Conservation (phyloP, 1,139 yeast genomes). For the Candida buenavistaensis region DNA sequence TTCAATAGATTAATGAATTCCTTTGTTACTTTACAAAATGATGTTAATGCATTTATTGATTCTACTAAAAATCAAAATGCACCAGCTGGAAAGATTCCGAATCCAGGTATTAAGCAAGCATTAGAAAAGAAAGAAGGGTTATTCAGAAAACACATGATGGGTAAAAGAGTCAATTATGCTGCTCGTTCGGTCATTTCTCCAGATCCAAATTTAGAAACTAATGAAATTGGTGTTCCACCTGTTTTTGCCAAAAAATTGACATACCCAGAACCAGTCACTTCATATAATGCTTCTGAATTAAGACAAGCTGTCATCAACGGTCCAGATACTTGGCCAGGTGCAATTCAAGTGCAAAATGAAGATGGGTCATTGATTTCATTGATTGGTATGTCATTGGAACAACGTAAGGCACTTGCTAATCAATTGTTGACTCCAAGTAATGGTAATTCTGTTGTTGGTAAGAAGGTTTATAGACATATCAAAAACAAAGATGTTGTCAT, state of each 20-base stretch:
- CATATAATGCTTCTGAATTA: slow-evolving; percentile 84
- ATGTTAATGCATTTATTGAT: slow-evolving; percentile 91
- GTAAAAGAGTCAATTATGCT: slow-evolving; percentile 98
- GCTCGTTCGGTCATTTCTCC: slow-evolving; percentile 99
- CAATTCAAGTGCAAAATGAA: slow-evolving; percentile 92
- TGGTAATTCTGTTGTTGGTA: slow-evolving; percentile 63
- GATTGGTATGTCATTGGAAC: slow-evolving; percentile 87
- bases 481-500: slow-evolving; percentile 92
- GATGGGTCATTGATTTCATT: slow-evolving; percentile 87
- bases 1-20: slow-evolving; percentile 93
- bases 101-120: slow-evolving; percentile 97
- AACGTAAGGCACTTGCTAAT: slow-evolving; percentile 93
- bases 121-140: slow-evolving; percentile 98
- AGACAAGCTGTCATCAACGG: slow-evolving; percentile 97
- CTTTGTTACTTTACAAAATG: slow-evolving; percentile 91
- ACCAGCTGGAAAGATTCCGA: slow-evolving; percentile 67
- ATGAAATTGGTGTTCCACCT: slow-evolving; percentile 98
- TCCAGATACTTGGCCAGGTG: slow-evolving; percentile 99
- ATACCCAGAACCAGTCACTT: slow-evolving; percentile 98
- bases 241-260: slow-evolving; percentile 95
- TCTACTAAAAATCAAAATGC: slow-evolving; percentile 82
- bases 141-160: slow-evolving; percentile 99
- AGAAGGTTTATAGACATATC: slow-evolving; percentile 92
- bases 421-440: slow-evolving; percentile 86
- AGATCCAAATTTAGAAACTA: slow-evolving; percentile 96